Conservation (phyloP, 306 rosid genomes). For the Comarum palustre region DNA sequence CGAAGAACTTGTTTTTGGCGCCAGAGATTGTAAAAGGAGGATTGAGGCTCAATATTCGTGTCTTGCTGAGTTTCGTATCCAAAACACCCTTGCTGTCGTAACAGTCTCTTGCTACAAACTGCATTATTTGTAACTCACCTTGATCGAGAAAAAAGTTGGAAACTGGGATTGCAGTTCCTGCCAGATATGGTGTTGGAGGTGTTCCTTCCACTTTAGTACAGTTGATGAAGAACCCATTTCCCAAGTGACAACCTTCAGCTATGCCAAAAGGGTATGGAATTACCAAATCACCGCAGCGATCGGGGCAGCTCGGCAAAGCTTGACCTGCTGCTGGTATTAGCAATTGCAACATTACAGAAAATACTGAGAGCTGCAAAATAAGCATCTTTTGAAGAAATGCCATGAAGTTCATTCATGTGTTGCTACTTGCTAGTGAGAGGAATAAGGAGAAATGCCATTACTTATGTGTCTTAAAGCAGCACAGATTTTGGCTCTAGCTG, state of each 20-base stretch:
- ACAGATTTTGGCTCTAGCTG: neutral
- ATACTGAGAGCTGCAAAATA: neutral
- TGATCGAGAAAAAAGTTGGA: conserved; percentile 15
- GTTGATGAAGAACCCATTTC: conserved; percentile 2
- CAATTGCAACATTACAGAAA: neutral
- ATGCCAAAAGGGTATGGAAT: conserved; percentile 32
- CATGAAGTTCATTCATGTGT: conserved; percentile 4
- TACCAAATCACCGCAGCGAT: conserved; percentile 5
- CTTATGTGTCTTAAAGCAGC: neutral
- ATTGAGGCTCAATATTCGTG: neutral
- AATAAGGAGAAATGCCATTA: neutral
- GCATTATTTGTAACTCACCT: conserved; percentile 20
- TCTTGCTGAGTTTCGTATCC: neutral
- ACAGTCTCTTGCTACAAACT: conserved; percentile 18
- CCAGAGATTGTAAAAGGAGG: conserved; percentile 19
- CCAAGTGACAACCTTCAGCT: conserved; percentile 4
- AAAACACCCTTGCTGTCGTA: neutral
- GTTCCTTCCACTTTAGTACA: neutral
- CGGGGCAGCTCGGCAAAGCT: conserved; percentile 20
- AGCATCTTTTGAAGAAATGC: neutral
- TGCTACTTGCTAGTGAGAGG: neutral
- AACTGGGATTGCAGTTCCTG: neutral
- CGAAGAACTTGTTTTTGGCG: conserved; percentile 22
- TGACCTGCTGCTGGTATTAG: conserved; percentile 12
- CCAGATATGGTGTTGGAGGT: conserved; percentile 5